Base-by-base conservation (phyloP, 2,329 filamentous ascomycete genomes). In the Colletotrichum siamense region DNA sequence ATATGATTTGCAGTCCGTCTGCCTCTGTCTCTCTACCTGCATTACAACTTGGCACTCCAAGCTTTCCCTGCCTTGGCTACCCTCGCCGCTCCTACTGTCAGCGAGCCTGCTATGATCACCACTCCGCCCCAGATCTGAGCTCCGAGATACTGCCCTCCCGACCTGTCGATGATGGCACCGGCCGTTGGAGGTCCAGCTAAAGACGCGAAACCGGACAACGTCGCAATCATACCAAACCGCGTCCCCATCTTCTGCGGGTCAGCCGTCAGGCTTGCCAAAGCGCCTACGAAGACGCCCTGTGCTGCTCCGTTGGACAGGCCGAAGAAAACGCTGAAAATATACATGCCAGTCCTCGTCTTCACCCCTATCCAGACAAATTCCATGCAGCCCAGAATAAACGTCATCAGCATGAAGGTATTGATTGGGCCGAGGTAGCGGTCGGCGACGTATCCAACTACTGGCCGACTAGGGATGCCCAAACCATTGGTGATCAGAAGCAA, bases 341-440 rank as follows among this genome's bases (percentile, higher is more conserved):
- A 88, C 84, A 88, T 87, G 74, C 83, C 84, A 4, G 81, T 75
- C 4, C 79, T 79, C 13, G 80, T 82, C n/a, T 76, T 79, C 3
- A 93, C 89, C 0, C 86, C 88, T 3, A 88, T 87, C 92, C 92
- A 94, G 69, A 83, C 85, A 78, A 88, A 92, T 39, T 91, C 82
- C 74, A 91, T 83, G 16, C 89, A 81, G 2, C 86, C 86, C 5
- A 89, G 85, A 6, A 87, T 75, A 13, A 88, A 81, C 4, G 85
- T 86, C 66, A 88, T 87, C 0, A 89, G n/a, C 32, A 91, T 86
- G 30, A 91, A 86, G 2, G 88, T 86, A 79, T 93, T 93, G 64
- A 92, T 84, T 0, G 90, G 87, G 1, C 92, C 92, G 4, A 90
- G 82, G 69, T 83, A 79, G 75, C 78, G 84, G 80, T 93, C 91